Base-by-base conservation (phyloP, 148 eudicot genomes). In the Spergularia marina region DNA sequence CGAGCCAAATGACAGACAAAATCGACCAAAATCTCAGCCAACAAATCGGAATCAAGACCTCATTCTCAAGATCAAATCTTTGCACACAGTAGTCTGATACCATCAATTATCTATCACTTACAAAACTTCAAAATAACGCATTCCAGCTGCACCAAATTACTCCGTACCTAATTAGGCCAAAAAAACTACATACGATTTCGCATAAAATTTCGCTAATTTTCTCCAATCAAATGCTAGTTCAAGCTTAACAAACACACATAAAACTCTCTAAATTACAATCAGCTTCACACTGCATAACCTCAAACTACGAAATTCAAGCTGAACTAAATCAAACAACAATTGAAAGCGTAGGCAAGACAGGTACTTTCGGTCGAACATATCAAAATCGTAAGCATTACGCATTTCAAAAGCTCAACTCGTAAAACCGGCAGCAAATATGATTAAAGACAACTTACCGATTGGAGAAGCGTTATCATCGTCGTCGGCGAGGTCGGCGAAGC, bases 401-500 rank as follows among this genome's bases (percentile, higher is more conserved):
- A 30, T 30, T 30, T 30, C 36, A 30, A 30, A 30, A 30, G 25
- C 25, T 23, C 25, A 23, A 23, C 1, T 23, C 52, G 41, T 7
- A 65, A 15, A 14, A 15, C 4, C 25, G 8, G 52, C 2, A 9
- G 51, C 53, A 41, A 34, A 12, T 25, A 25, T 17, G 21, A n/a
- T 55, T 30, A 10, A 10, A 65, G 7, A 16, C 8, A 56, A 17
- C 53, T 52, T 84, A 90, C 98, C 93, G 81, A 81, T 79, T 52
- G 1, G 54, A 66, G 44, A 0, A 68, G 52, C 41, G 51, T 23
- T 40, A 23, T 52, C 34, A 13, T 85, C 74, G 57, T 82, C 73
- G 7, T 77, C 36, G 3, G 86, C 85, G 13, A 95, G 86, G 79
- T 95, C 99, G 9, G 85, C 87, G 59, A 84, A 95, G 20, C 99